Conservation (phyloP, 1,284 basidiomycete genomes). For the Erythrobasidium hasegawianum region DNA sequence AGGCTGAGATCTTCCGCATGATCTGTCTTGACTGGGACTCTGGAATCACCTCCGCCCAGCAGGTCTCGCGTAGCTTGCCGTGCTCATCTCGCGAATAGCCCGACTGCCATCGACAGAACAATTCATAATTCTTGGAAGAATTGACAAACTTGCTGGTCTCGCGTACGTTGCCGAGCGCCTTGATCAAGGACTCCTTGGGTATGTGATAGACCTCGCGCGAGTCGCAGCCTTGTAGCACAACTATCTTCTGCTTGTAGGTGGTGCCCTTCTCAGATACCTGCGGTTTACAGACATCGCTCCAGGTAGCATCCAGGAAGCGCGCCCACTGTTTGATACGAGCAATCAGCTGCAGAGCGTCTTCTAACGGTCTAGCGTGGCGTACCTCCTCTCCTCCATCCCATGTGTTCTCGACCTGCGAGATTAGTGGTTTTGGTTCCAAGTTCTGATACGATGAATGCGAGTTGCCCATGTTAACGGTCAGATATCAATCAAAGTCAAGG, state of each 20-base stretch:
- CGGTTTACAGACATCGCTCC: constrained; percentile 4
- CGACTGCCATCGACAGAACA: constrained; percentile 13
- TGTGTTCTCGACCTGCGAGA: constrained; percentile 10
- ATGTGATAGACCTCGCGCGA: constrained; percentile 22
- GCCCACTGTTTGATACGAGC: constrained; percentile 12
- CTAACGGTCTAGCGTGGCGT: not conserved
- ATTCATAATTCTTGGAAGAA: constrained; percentile 12
- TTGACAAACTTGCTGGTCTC: constrained; percentile 18
- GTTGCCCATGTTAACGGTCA: constrained; percentile 11
- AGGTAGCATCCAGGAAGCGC: constrained; percentile 23
- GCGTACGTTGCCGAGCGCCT: constrained; percentile 5
- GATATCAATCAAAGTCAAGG: no score
- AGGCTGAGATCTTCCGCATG: constrained; percentile 6
- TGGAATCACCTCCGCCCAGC: not conserved
- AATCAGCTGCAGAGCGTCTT: not conserved
- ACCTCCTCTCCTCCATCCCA: constrained; percentile 19
- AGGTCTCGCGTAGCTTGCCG: constrained; percentile 5
- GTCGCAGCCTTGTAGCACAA: constrained; percentile 18
- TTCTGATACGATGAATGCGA: constrained; percentile 17
- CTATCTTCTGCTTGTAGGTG: constrained; percentile 8
- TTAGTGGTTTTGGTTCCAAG: constrained; percentile 21
- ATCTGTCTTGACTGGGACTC: constrained; percentile 5
- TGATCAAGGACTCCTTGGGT: constrained; percentile 1
- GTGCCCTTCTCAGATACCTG: not conserved
- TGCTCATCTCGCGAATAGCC: constrained; percentile 7